Conservation (phyloP, 108 stramenopile genomes). For the Stephanodiscus minutulus region DNA sequence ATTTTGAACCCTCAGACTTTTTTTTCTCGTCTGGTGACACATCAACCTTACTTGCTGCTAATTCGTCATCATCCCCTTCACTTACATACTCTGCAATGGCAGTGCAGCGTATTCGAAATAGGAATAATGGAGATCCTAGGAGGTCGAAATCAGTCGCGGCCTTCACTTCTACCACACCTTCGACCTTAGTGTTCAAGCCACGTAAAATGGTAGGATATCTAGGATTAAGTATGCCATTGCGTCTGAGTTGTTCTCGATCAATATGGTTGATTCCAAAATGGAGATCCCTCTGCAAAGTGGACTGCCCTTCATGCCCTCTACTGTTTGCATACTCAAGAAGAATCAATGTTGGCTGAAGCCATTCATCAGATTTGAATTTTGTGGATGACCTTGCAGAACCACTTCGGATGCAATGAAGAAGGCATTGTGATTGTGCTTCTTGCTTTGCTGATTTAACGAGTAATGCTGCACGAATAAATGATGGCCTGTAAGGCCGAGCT, state of each 20-base stretch:
- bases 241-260: conserved; percentile 75
- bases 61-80: conserved; percentile 46
- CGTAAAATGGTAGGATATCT: conserved; percentile 71
- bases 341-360: conserved; percentile 66
- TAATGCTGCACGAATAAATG: conserved; percentile 82
- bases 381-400: conserved; percentile 83
- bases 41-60: conserved; percentile 9
- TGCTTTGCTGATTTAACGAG: conserved; percentile 71
- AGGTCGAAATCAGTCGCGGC: conserved; percentile 52
- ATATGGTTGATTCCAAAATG: conserved; percentile 83
- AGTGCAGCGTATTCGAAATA: conserved; percentile 75
- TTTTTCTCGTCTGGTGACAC: conserved; percentile 10
- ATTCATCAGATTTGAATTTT: conserved; percentile 67
- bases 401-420: conserved; percentile 64
- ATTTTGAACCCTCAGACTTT: conserved; percentile 3
- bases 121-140: conserved; percentile 41
- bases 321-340: conserved; percentile 74
- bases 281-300: conserved; percentile 71
- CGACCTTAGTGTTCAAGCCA: conserved; percentile 58
- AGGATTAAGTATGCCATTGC: conserved; percentile 78
- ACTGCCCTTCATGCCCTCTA: conserved; percentile 58
- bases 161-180: conserved; percentile 67
- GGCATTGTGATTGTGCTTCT: conserved; percentile 76
- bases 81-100: conserved; percentile 61
- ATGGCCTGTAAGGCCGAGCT: conserved; percentile 74